A percentile compares a stretch with the other conserved stretches of the same genome.
phyloP scores from a whole-genome alignment of 2,329 filamentous ascomycete genomes.

The Xylaria digitata region DNA sequence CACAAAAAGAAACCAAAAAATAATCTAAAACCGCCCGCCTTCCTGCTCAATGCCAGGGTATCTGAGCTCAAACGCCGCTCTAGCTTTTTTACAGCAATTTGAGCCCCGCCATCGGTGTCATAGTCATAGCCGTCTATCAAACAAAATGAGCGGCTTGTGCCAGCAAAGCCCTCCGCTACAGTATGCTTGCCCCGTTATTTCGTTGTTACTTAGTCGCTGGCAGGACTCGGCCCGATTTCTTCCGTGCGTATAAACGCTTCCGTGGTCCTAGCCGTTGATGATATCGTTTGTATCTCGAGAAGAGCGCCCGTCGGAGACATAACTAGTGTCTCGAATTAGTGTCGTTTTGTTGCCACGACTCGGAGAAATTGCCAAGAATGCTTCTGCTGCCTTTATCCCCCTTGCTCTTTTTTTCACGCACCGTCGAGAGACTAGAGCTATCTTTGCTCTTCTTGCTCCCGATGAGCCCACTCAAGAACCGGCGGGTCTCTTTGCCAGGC shows the following conservation, averaged over 20 bases:
- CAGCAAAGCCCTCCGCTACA: background rate
- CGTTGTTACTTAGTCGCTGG: conserved; percentile 6
- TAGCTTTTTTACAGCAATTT: conserved; percentile 16
- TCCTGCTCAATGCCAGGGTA: conserved; percentile 29
- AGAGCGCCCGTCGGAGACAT: conserved; percentile 38
- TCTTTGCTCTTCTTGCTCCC: conserved; percentile 50
- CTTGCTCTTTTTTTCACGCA: conserved; percentile 49
- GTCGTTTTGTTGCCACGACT: conserved; percentile 49
- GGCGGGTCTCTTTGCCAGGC: conserved; percentile 53
- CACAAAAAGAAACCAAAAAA: conserved; percentile 6
- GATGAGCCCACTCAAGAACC: conserved; percentile 58
- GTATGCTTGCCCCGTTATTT: background rate
- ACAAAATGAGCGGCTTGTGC: conserved; percentile 6
- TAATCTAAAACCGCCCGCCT: conserved; percentile 17
- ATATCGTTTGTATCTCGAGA: conserved; percentile 16
- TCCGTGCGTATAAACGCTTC: conserved; percentile 8
- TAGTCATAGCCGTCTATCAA: conserved; percentile 8
- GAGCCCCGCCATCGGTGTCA: conserved; percentile 4
- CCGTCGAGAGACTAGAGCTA: conserved; percentile 32
- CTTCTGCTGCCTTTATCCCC: conserved; percentile 46
- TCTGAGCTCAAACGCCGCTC: conserved; percentile 26
- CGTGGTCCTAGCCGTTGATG: conserved; percentile 5
- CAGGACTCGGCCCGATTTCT: background rate
- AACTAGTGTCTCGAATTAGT: conserved; percentile 51
- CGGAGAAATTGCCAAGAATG: conserved; percentile 47